Conservation (phyloP, 768 basidiomycete species). For the Crucibulum laeve region DNA sequence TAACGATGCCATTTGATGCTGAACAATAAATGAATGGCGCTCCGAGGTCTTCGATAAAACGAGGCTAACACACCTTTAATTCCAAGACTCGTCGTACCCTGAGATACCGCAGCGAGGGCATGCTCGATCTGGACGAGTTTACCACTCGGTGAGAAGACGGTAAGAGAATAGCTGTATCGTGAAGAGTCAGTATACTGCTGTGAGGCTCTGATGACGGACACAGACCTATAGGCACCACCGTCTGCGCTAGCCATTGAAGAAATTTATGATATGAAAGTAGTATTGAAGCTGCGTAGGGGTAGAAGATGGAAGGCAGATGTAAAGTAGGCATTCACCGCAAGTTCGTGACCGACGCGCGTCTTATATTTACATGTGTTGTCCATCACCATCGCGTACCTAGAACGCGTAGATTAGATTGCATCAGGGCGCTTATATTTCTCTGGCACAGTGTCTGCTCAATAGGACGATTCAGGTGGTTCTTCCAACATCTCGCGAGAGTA, state of each 20-base stretch:
- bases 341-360: conserved; percentile 24
- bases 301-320: conserved; percentile 10
- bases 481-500: no score
- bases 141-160: conserved; percentile 98
- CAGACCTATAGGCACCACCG: conserved; percentile 75
- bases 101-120: conserved; percentile 92
- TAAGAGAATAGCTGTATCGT: conserved; percentile 84
- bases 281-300: conserved; percentile 3
- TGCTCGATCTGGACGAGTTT: conserved; percentile 99
- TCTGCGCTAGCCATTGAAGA: conserved; percentile 73
- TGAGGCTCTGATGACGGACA: conserved; percentile 6
- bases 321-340: no score
- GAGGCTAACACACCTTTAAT: conserved; percentile 79
- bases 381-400: no score
- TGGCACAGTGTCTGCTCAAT: no score
- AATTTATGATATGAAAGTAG: conserved; percentile 7
- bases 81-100: conserved; percentile 94
- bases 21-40: conserved; percentile 5
- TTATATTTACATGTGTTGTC: conserved; percentile 11
- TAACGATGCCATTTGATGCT: conserved; percentile 99
- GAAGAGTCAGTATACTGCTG: conserved; percentile 7
- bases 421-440: no score
- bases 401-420: no score
- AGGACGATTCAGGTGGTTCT: no score
- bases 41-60: conserved; percentile 6